A percentile compares a stretch with the other conserved stretches of the same genome.
Conservation (phyloP, 129 eudicot genomes). For the Logfia minima region DNA sequence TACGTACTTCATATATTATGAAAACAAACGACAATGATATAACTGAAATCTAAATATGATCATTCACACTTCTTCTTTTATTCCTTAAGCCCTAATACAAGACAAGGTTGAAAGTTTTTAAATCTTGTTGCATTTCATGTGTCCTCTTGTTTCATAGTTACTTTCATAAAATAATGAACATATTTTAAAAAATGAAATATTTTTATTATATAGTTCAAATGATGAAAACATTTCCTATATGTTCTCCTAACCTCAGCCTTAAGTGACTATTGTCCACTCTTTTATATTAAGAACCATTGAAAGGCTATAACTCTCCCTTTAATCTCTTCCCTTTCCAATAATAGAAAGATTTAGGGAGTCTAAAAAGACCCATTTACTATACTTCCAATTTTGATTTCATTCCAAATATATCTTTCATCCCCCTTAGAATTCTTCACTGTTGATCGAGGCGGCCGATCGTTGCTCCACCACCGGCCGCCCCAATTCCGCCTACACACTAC, state of each 20-base stretch:
- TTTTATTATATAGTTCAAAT: background rate
- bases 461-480: slow-evolving; percentile 29
- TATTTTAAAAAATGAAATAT: background rate
- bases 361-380: slow-evolving; percentile 24
- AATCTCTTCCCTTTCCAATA: background rate
- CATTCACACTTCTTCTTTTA: too few species aligned
- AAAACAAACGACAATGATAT: too few species aligned
- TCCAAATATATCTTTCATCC: slow-evolving; percentile 28
- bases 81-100: too few species aligned
- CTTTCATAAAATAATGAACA: background rate
- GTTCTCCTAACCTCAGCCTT: slow-evolving; percentile 29
- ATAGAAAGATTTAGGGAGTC: slow-evolving; percentile 11
- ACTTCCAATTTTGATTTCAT: slow-evolving; percentile 19
- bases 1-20: too few species aligned
- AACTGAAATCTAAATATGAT: background rate
- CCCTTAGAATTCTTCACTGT: slow-evolving; percentile 26
- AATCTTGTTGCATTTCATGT: too few species aligned
- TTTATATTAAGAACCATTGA: slow-evolving; percentile 5
- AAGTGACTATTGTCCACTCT: slow-evolving; percentile 18
- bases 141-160: too few species aligned
- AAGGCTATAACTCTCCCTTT: background rate
- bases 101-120: too few species aligned
- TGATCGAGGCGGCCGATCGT: slow-evolving; percentile 32
- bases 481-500: slow-evolving; percentile 26
- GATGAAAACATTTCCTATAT: slow-evolving; percentile 23